Evolutionary conservation across 192 early-diverging fungal species (phyloP).

Genomic region (Backusella luteola): DNA sequence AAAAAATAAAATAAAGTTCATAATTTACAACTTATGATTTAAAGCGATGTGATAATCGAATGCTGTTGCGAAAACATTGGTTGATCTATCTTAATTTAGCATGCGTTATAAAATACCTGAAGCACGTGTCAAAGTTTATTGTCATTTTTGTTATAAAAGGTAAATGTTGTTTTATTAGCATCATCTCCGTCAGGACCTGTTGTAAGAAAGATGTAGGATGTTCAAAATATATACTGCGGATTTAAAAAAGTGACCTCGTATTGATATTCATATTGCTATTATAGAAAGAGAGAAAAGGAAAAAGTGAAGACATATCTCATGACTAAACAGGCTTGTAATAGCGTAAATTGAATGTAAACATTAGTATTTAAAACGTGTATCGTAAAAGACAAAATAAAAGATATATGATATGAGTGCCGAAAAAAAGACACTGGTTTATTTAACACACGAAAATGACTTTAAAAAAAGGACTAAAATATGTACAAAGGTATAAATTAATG

Average conservation of each 20-base stretch:
- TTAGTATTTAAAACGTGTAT: background rate
- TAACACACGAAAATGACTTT: background rate
- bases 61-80: background rate
- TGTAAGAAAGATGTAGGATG: background rate
- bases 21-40: background rate
- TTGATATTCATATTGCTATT: no score
- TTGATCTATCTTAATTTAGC: background rate
- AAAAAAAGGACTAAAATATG: background rate
- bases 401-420: background rate
- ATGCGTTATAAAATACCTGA: background rate
- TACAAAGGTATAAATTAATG: constrained; percentile 7
- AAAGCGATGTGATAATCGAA: background rate
- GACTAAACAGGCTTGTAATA: no score
- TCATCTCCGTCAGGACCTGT: background rate
- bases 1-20: background rate
- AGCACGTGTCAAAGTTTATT: background rate
- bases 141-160: background rate
- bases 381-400: background rate
- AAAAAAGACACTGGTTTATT: background rate
- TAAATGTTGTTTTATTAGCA: background rate
- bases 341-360: no score
- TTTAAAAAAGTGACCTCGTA: no score
- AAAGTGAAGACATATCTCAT: no score
- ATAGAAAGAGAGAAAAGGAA: no score
- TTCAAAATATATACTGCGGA: background rate